Conservation (phyloP, 2,329 filamentous ascomycete genomes). For the Fusarium sp. region DNA sequence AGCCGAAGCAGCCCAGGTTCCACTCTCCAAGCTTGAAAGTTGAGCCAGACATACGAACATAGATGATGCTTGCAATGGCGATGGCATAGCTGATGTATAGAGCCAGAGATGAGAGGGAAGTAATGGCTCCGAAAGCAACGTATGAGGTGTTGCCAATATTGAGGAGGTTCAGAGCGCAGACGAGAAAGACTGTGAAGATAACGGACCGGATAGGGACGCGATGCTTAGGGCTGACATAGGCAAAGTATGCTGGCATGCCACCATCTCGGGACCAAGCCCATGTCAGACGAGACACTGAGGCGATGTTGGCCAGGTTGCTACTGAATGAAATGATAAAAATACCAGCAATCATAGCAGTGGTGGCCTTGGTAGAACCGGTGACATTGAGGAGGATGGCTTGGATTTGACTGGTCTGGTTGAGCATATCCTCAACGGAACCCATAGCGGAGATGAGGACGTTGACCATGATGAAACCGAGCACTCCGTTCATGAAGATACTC, state of each 20-base stretch:
- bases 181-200: slow-evolving; percentile 40
- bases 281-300: slow-evolving; percentile 40
- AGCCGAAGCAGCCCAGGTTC: slow-evolving; percentile 37
- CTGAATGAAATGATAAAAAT: slow-evolving; percentile 43
- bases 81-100: slow-evolving; percentile 45
- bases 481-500: slow-evolving; percentile 46
- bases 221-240: slow-evolving; percentile 40
- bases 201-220: slow-evolving; percentile 41
- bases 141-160: slow-evolving; percentile 44
- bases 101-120: slow-evolving; percentile 38
- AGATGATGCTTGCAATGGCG: slow-evolving; percentile 41
- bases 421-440: slow-evolving; percentile 42
- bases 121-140: slow-evolving; percentile 43
- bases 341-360: slow-evolving; percentile 42
- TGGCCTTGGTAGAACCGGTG: slow-evolving; percentile 36
- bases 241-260: slow-evolving; percentile 42
- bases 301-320: slow-evolving; percentile 42
- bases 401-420: slow-evolving; percentile 37
- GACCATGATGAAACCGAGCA: slow-evolving; percentile 44
- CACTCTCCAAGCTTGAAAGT: slow-evolving; percentile 40
- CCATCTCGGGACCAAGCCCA: slow-evolving; percentile 45
- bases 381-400: slow-evolving; percentile 37
- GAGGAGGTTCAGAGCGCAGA: slow-evolving; percentile 42
- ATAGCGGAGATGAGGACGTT: slow-evolving; percentile 44
- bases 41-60: slow-evolving; percentile 23